These are phyloP conservation scores for Rubia yunnanensis DNA, from an alignment of 257 asterid species.

Conservation along the genomic window DNA sequence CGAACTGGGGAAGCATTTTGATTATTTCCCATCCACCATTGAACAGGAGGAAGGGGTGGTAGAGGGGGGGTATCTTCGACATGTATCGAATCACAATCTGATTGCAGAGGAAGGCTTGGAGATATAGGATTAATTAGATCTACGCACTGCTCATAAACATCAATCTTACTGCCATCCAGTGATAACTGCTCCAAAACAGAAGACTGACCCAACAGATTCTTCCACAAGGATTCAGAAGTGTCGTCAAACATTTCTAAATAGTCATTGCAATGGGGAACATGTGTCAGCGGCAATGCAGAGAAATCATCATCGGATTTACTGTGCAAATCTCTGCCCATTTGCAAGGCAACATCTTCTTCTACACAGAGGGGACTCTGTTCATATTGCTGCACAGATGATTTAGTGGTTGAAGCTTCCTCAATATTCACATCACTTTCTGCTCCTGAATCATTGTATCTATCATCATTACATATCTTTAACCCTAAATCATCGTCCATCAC, in stretches of 20 bases:
- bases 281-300: conserved; percentile 19
- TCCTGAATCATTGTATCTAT: conserved; percentile 19
- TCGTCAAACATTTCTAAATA: conserved; percentile 17
- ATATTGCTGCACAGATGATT: conserved; percentile 24
- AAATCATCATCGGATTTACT: conserved; percentile 14
- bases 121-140: conserved; percentile 24
- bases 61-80: conserved; percentile 61
- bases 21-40: conserved; percentile 74
- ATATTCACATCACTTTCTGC: conserved; percentile 21
- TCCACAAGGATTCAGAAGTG: conserved; percentile 19
- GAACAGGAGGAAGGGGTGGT: conserved; percentile 98
- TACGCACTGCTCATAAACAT: conserved; percentile 20
- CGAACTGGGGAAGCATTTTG: conserved; percentile 34
- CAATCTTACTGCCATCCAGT: conserved; percentile 15
- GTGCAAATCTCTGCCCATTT: conserved; percentile 23
- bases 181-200: conserved; percentile 26
- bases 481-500: conserved; percentile 18
- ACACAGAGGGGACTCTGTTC: conserved; percentile 28
- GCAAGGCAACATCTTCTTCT: conserved; percentile 29
- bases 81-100: conserved; percentile 26
- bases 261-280: conserved; percentile 21
- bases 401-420: conserved; percentile 17
- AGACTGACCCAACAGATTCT: conserved; percentile 20
- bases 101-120: conserved; percentile 26
- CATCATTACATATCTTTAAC: conserved; percentile 19